Evolutionary conservation across 2,329 filamentous ascomycete genomes (phyloP), one percentile per base, ranked within the genome.

Genomic region (Scedosporium boydii): DNA sequence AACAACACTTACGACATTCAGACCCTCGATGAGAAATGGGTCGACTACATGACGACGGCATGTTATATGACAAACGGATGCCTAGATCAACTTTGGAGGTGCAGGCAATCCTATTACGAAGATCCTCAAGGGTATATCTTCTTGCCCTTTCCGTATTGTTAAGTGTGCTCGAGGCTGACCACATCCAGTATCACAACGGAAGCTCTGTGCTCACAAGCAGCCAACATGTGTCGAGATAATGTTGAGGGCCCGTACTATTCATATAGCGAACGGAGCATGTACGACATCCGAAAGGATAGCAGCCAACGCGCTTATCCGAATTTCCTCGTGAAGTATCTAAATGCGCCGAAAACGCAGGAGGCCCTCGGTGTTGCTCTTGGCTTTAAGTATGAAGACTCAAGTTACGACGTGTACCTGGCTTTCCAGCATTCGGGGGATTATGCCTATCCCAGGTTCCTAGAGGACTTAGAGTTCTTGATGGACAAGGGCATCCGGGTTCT

Each of bases 401-500:
- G 77, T 68, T 65, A 71, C n/a, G 73, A 76, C 27, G 75, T 84
- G 14, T 77, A 70, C 56, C 65, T 67, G 14, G 76, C 74, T 2
- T 80, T 80, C 65, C 70, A 72, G 18, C 71, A 71, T 38, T 76
- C 75, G 0, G 78, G 78, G 26, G 84, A 87, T 69, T 86, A 84
- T 65, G 80, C 85, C 63, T 87, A 83, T 69, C 78, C 80, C 7
- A 81, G 82, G 67, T 82, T 85, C 69, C 73, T 84, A 18, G 69
- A 78, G 67, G 74, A 82, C 63, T 76, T 86, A 6, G 81, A 82
- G 62, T 74, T 77, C 21, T 76, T 86, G 58, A 73, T 86, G 63
- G 77, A 80, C 16, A 77, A 74, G 1, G 82, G 82, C n/a, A 80
- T 87, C 16, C 81, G 81, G 6, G 82, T 90, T 14, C 82, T 85